Base-by-base conservation (phyloP, 2,329 filamentous ascomycete genomes). In the Pseudogymnoascus sp. region DNA sequence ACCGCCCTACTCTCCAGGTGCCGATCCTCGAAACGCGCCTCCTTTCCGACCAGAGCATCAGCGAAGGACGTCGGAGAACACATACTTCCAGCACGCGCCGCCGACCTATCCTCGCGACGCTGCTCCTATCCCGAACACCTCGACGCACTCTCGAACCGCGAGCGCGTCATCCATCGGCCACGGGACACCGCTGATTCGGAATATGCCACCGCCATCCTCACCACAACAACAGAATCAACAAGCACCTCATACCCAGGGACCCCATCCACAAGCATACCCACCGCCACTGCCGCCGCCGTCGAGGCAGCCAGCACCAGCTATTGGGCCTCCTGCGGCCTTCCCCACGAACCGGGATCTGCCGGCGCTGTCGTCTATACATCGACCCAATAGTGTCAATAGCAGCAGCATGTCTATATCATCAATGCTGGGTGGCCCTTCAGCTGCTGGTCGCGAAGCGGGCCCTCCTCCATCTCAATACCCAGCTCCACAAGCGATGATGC, bases 371-470 rank as follows among this genome's bases (percentile, higher is more conserved):
- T 77, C 81, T 21, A 74, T 77, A 63, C 78, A 82, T 72, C 80
- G 85, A 64, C 81, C 82, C 1, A 63, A 67, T 11, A 71, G 67
- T 63, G 69, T 65, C 37, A 67, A 67, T 11, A 82, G 81, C 61
- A 83, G 83, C 70, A 86, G 84, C 75, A 89, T 90, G 86, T 88
- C 87, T 56, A 89, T 90, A 73, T 88, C 85, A n/a, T 86, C 86
- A 50, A 83, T 90, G 75, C 81, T 90, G 65, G 87, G 86, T 64
- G 78, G 77, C 11, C 80, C 82, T 68, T 70, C 79, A 56, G 75
- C 80, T 60, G 76, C 75, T 63, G 69, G 75, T 42, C 74, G 74
- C 72, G 79, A 80, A 73, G 78, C 78, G 70, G 74, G 73, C 69
- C 74, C 72, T 66, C 73, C 74, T 61, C 74, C 73, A 61, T 75